Evolutionary conservation across 768 basidiomycete genomes (phyloP).

Genomic region (Imleria badia): DNA sequence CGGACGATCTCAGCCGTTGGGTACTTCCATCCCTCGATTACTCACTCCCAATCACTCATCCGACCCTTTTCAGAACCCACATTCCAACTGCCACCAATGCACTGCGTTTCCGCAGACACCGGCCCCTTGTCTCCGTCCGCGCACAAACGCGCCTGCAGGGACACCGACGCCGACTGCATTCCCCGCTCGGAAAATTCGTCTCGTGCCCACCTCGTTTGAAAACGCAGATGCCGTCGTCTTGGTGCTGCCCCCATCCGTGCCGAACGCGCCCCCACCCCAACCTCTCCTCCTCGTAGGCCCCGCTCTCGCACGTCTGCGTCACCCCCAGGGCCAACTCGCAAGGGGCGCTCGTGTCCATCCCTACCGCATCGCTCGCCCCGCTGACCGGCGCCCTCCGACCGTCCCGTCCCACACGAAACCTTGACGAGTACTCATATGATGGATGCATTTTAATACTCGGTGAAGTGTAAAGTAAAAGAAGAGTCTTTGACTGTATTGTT

Average conservation of each 20-base stretch:
- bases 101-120: slow-evolving; percentile 38
- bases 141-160: background rate
- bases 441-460: background rate
- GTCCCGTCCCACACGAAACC: background rate
- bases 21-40: slow-evolving; percentile 5
- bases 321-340: slow-evolving; percentile 39
- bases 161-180: background rate
- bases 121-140: slow-evolving; percentile 18
- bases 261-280: slow-evolving; percentile 16
- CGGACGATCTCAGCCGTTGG: slow-evolving; percentile 2
- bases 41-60: background rate
- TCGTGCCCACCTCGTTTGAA: slow-evolving; percentile 51
- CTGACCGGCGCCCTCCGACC: slow-evolving; percentile 10
- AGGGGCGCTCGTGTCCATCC: slow-evolving; percentile 55
- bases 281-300: slow-evolving; percentile 52
- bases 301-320: slow-evolving; percentile 46
- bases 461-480: background rate
- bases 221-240: slow-evolving; percentile 54
- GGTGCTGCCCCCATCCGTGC: slow-evolving; percentile 34
- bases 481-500: slow-evolving; percentile 17
- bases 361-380: slow-evolving; percentile 45
- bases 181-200: slow-evolving; percentile 34
- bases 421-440: background rate
- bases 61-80: background rate
- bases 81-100: background rate